Base-by-base conservation (phyloP, 208 protist species). In the Trypanosoma scelopori region DNA sequence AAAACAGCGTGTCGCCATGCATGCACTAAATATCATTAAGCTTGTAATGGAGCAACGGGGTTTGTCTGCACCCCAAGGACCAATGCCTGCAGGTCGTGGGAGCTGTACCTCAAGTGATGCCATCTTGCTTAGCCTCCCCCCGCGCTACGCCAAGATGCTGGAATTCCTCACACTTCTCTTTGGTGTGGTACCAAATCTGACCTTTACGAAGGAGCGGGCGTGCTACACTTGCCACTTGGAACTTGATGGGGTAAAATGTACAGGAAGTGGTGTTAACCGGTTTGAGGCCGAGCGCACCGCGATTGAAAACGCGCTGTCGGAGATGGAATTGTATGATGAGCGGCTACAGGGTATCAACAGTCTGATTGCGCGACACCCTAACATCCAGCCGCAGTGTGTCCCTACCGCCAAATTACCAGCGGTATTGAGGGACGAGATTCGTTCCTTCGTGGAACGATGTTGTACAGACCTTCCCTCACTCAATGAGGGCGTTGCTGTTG, bases 271-370 rank as follows among this genome's bases (percentile, higher is more conserved):
- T 15, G 64, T 89, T 27, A 92, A 89, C 48, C 62, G 85, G 50
- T 92, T 91, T 71, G 89, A 91, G 60, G 83, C 89, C 0, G 72
- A 94, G 65, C 78, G 89, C 3, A 46, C 43, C 1, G 89, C 89
- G 4, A 48, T 87, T 59, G 74, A 81, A 30, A 32, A 47, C 7
- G 82, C 73, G 20, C 56, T 94, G 15, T 41, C 74, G 13, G 71
- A 91, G 55, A 55, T 92, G 68, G 70, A 88, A 37, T 61, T 92
- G 37, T 82, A 82, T 71, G 85, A 94, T 51, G 71, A 79, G 53
- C 77, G 83, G 12, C 39, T 94, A 42, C 79, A 82, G 35, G 63
- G 62, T 5, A 45, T 94, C 12, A 74, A 84, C 30, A 51, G 61
- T n/a, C 80, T 94, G 48, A 63, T 92, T 20, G 37, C 65, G 18